Conservation (phyloP, 2,329 filamentous ascomycete genomes). For the Alternaria novae-zelandiae region DNA sequence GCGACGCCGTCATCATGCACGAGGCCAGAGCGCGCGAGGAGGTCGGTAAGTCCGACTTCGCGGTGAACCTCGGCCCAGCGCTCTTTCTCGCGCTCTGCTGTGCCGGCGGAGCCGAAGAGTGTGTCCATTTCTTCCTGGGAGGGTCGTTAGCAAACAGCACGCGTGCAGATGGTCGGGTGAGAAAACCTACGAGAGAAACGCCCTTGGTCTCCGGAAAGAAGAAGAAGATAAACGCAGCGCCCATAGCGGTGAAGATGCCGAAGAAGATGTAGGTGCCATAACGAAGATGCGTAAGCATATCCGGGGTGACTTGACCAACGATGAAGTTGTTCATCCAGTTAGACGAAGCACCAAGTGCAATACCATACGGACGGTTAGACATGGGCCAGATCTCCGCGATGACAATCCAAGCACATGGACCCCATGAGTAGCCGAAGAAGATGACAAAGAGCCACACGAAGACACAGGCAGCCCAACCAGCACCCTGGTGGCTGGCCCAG, state of each 20-base stretch:
- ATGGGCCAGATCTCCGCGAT: slow-evolving; percentile 77
- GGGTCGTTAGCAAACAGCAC: slow-evolving; percentile 39
- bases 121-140: slow-evolving; percentile 64
- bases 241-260: slow-evolving; percentile 68
- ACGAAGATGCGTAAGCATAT: slow-evolving; percentile 68
- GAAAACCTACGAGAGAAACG: slow-evolving; percentile 47
- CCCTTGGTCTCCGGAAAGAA: slow-evolving; percentile 63
- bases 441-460: slow-evolving; percentile 79
- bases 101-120: slow-evolving; percentile 71
- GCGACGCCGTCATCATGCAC: background rate
- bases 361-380: slow-evolving; percentile 70
- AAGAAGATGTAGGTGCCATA: slow-evolving; percentile 78
- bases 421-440: slow-evolving; percentile 79
- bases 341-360: slow-evolving; percentile 66
- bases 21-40: slow-evolving; percentile 27
- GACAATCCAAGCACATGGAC: slow-evolving; percentile 76
- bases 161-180: slow-evolving; percentile 51
- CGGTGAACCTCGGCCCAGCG: slow-evolving; percentile 74
- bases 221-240: slow-evolving; percentile 62
- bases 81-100: slow-evolving; percentile 69
- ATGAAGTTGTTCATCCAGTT: slow-evolving; percentile 63
- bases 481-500: slow-evolving; percentile 63
- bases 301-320: slow-evolving; percentile 72
- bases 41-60: slow-evolving; percentile 67
- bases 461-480: slow-evolving; percentile 72